Evolutionary conservation across 169 alveolate species (phyloP), one percentile per base, ranked within the genome.

Genomic region (Babesia ovata): DNA sequence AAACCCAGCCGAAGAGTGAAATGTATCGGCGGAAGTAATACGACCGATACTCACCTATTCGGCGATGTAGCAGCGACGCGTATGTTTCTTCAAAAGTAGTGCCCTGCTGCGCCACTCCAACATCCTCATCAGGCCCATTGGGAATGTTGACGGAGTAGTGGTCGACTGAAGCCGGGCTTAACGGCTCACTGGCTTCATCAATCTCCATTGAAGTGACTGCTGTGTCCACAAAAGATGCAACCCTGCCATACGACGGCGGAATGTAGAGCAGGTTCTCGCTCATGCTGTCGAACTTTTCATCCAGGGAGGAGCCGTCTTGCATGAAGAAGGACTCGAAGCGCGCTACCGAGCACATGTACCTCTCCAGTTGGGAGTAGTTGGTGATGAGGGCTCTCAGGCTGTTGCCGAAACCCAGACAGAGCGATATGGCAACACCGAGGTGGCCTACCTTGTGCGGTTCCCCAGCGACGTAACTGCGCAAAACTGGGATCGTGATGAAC

Each of bases 351-450:
- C 76, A 67, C 63, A 67, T 67, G 33, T 36, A 33, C 58, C 28
- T 67, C 39, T 67, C 76, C 29, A 67, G 65, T n/a, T 36, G 59
- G n/a, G 76, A 0, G 60, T 36, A 67, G 24, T 67, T 54, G 39
- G 4, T 33, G 63, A 67, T 54, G 19, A 67, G 26, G 3, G 28
- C 4, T 56, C 33, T 42, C 39, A 67, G 24, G 45, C 58, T 54
- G 48, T 50, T 22, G 26, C 54, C 56, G 63, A 67, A 67, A 17
- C 67, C 76, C 17, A 67, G 50, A 44, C 67, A 53, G 42, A 54
- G 24, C 21, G 76, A 53, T 28, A 67, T 42, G 14, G 49, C 76
- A 13, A 67, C 44, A 14, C 76, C 65, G 29, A 67, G 39, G 7
- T 54, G 54, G n/a, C 53, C 76, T 24, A 67, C 65, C 17, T 54